A percentile compares a stretch with the other conserved stretches of the same genome.
Conservation (phyloP, 140 eudicot genomes). For the Stevia rebaudiana region DNA sequence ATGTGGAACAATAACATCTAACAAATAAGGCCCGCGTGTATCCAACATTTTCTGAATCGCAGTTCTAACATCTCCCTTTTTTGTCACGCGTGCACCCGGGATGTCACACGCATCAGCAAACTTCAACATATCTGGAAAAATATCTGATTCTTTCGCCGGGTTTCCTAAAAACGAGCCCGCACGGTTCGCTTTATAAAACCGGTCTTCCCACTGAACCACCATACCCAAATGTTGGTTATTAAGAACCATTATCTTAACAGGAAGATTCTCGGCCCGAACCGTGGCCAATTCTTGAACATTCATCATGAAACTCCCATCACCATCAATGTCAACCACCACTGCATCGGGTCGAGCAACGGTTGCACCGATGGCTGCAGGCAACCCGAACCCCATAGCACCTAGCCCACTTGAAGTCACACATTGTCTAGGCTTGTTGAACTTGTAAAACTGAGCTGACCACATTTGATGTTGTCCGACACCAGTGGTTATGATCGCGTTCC, state of each 20-base stretch:
- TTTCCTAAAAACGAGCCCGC: constrained; percentile 48
- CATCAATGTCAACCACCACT: constrained; percentile 63
- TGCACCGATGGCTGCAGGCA: constrained; percentile 79
- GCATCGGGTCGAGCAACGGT: constrained; percentile 66
- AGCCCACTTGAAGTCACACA: constrained; percentile 70
- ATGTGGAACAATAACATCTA: constrained; percentile 85
- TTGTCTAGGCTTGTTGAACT: constrained; percentile 56
- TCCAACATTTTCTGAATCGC: constrained; percentile 76
- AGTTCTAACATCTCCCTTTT: constrained; percentile 42
- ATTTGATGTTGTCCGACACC: constrained; percentile 71
- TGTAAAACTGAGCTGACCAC: constrained; percentile 70
- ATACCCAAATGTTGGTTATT: too few relatives aligned
- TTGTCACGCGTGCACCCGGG: constrained; percentile 65
- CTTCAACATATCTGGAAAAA: constrained; percentile 81
- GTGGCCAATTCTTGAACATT: constrained; percentile 70
- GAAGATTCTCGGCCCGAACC: constrained; percentile 59
- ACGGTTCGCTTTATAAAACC: constrained; percentile 46
- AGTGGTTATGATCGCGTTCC: constrained; percentile 52
- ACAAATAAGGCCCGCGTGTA: constrained; percentile 71
- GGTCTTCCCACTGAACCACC: constrained; percentile 85
- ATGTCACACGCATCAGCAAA: constrained; percentile 81
- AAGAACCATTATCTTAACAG: constrained; percentile 54
- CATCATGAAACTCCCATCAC: constrained; percentile 73
- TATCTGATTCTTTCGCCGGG: constrained; percentile 48
- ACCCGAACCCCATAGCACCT: constrained; percentile 74